A percentile compares a stretch with the other conserved stretches of the same genome.
Evolutionary conservation across 169 alveolate species (phyloP).

Genomic region (Plasmodium chabaudi): DNA sequence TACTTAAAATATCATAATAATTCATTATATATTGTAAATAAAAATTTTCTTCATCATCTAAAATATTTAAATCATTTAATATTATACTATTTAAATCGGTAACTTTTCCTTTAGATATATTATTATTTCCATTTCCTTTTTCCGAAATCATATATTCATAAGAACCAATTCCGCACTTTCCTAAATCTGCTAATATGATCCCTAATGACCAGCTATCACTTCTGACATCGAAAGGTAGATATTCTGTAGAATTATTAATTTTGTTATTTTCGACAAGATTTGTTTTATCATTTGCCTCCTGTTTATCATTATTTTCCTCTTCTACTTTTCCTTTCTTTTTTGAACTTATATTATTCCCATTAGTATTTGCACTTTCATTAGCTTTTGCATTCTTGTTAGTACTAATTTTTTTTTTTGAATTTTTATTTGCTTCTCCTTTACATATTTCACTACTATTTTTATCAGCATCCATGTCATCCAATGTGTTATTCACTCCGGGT

Average conservation of each 20-base stretch:
- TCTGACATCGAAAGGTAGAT: conserved; percentile 64
- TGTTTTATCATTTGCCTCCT: not conserved
- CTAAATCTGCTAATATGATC: conserved; percentile 72
- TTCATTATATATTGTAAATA: conserved; percentile 55
- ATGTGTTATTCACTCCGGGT: not conserved
- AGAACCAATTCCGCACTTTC: conserved; percentile 57
- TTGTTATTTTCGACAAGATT: conserved; percentile 13
- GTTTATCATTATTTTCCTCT: not conserved
- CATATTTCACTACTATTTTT: not conserved
- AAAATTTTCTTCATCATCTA: conserved; percentile 43
- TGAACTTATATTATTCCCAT: not conserved
- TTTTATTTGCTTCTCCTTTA: not conserved
- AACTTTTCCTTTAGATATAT: conserved; percentile 4
- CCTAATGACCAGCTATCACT: conserved; percentile 76
- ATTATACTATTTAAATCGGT: conserved; percentile 25
- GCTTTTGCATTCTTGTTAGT: not conserved
- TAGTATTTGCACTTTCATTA: not conserved
- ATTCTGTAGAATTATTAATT: conserved; percentile 25
- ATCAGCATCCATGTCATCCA: no score
- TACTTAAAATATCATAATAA: conserved; percentile 46
- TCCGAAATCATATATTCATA: conserved; percentile 43
- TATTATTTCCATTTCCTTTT: conserved; percentile 4
- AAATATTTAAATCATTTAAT: conserved; percentile 36
- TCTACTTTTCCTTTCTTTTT: not conserved
- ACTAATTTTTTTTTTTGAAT: not conserved